These are phyloP conservation scores for Ormosia emarginata DNA, from an alignment of 306 rosid species.

Conservation along the genomic window DNA sequence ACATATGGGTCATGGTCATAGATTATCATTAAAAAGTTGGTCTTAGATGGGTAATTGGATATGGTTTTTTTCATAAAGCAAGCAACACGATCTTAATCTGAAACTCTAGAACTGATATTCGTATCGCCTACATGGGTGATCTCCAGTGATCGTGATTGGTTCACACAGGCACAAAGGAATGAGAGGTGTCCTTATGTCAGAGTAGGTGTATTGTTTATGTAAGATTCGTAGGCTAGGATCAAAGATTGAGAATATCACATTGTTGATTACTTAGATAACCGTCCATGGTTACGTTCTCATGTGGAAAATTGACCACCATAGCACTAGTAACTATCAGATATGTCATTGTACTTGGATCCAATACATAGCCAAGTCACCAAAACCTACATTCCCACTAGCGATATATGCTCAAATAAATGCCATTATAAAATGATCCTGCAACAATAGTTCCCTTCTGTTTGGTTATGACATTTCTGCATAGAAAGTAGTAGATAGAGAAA, in stretches of 20 bases:
- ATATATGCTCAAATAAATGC: neutral
- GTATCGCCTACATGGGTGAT: neutral
- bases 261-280: conserved; percentile 30
- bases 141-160: conserved; percentile 35
- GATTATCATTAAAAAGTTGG: conserved; percentile 4
- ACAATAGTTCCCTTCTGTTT: neutral
- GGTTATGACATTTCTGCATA: neutral
- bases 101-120: conserved; percentile 13
- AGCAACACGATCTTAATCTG: neutral
- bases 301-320: conserved; percentile 42
- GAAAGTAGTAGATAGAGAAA: neutral
- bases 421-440: neutral
- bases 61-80: neutral
- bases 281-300: conserved; percentile 46
- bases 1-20: neutral
- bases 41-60: conserved; percentile 7
- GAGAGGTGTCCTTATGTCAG: neutral
- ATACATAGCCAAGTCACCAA: conserved; percentile 13
- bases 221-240: conserved; percentile 26
- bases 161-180: neutral
- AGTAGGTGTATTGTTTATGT: neutral
- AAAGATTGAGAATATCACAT: conserved; percentile 34
- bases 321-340: conserved; percentile 12
- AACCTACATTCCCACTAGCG: conserved; percentile 27
- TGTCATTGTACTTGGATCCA: conserved; percentile 30